These are phyloP conservation scores for Rhizomucor pusillus DNA, from an alignment of 371 early-diverging fungal genomes.

Conservation along the genomic window DNA sequence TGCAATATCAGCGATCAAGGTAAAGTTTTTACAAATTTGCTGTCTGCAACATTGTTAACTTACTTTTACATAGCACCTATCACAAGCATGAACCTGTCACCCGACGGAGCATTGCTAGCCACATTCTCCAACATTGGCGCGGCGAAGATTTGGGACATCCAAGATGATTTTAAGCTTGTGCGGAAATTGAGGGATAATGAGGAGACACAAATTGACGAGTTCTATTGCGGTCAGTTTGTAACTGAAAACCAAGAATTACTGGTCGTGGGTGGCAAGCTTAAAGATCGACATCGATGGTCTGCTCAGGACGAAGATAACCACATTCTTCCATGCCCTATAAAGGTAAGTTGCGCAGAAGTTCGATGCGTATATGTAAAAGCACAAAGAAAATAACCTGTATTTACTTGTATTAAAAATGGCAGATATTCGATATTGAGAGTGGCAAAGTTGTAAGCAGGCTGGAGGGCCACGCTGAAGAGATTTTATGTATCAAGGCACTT, in stretches of 20 bases:
- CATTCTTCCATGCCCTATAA: conserved; percentile 85
- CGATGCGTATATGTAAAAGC: too few species aligned
- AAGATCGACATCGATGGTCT: conserved; percentile 86
- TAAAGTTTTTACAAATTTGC: not conserved
- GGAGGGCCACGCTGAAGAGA: conserved; percentile 85
- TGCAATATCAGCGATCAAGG: conserved; percentile 51
- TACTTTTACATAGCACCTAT: conserved; percentile 62
- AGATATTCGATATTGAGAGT: conserved; percentile 74
- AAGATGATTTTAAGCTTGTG: conserved; percentile 59
- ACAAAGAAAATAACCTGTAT: not conserved
- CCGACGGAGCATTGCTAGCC: conserved; percentile 79
- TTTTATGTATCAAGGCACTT: conserved; percentile 76
- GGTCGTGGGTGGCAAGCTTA: conserved; percentile 53
- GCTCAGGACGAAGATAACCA: conserved; percentile 88
- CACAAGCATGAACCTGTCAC: conserved; percentile 76
- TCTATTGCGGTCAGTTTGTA: conserved; percentile 77
- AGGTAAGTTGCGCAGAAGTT: too few species aligned
- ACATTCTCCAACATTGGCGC: conserved; percentile 83
- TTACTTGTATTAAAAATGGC: too few species aligned
- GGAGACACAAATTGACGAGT: conserved; percentile 88
- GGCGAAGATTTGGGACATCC: conserved; percentile 78
- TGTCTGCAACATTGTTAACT: too few species aligned
- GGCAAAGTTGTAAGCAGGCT: conserved; percentile 69
- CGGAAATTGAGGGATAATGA: conserved; percentile 70
- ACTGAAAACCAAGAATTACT: conserved; percentile 33